Conservation (phyloP, 202 grass and related monocot species). For the Setaria viridis region DNA sequence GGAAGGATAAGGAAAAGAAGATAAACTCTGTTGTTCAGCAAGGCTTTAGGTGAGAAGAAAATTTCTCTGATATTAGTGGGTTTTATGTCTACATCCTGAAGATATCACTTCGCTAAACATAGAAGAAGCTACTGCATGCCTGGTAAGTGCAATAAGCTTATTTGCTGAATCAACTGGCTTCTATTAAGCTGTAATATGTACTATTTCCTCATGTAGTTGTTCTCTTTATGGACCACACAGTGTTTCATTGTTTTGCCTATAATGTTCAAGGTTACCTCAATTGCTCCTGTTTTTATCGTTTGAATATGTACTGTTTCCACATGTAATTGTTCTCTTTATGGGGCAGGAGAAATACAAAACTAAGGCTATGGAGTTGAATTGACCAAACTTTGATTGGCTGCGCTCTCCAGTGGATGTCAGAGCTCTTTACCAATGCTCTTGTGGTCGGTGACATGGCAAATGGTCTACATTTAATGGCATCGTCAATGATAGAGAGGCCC, state of each 20-base stretch:
- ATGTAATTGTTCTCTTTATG: neutral
- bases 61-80: too few species aligned
- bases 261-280: too few species aligned
- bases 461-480: constrained; percentile 6
- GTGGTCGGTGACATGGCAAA: neutral
- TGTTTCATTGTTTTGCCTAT: too few species aligned
- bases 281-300: too few species aligned
- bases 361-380: neutral
- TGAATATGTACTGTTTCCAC: too few species aligned
- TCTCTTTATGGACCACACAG: too few species aligned
- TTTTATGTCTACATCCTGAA: neutral
- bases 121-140: neutral
- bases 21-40: too few species aligned
- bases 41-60: too few species aligned
- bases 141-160: neutral
- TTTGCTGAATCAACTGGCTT: too few species aligned
- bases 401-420: neutral
- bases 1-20: too few species aligned
- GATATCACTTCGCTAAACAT: neutral
- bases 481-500: neutral
- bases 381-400: constrained; percentile 1
- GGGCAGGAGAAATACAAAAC: neutral
- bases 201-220: too few species aligned
- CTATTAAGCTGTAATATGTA: too few species aligned
- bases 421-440: neutral